Evolutionary conservation across 2,329 filamentous ascomycete genomes (phyloP), one percentile per base, ranked within the genome.

Genomic region (Aspergillus sp.): DNA sequence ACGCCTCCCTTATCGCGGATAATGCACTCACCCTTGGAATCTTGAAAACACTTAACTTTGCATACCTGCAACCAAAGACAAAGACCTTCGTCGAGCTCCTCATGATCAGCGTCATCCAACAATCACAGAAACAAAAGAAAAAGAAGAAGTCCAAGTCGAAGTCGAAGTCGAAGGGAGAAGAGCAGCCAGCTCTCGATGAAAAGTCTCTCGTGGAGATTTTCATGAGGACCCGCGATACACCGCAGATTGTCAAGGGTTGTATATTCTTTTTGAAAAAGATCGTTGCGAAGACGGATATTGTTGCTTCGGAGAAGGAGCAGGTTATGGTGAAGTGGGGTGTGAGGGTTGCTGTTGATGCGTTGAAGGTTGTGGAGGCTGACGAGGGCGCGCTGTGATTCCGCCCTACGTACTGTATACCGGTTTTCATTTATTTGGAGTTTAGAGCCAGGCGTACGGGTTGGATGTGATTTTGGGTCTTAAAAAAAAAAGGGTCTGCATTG

Each of bases 241-340:
- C 87, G 0, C 84, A 88, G 56, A 82, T 97, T 60, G 85, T 88
- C 5, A 85, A 85, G 55, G 90, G 90, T 0, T 68, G 97, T 62
- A 86, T 89, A 60, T 96, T 88, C 73, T 95, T 96, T 69, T 68
- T 98, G 52, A 85, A 85, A 68, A 92, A 89, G 71, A 83, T 89
- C 44, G 82, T 97, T 15, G 80, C 83, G 4, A 89, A 87, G 70
- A 89, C 87, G 0, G 83, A 85, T 65, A 67, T 82, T 56, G 74
- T 78, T 20, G 75, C 75, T 34, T 76, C 71, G n/a, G 78, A 78
- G 57, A 74, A 75, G 47, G 84, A 87, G 64, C 77, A 72, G 62
- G 81, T 81, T 55, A 71, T 78, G 13, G 75, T 87, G 44, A 71
- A 74, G 68, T 71, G 77, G 79, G 72, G 78, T 42, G 76, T 74